These are phyloP conservation scores for Basipetospora sp. DNA, from an alignment of 2,329 filamentous ascomycete genomes.

Conservation along the genomic window DNA sequence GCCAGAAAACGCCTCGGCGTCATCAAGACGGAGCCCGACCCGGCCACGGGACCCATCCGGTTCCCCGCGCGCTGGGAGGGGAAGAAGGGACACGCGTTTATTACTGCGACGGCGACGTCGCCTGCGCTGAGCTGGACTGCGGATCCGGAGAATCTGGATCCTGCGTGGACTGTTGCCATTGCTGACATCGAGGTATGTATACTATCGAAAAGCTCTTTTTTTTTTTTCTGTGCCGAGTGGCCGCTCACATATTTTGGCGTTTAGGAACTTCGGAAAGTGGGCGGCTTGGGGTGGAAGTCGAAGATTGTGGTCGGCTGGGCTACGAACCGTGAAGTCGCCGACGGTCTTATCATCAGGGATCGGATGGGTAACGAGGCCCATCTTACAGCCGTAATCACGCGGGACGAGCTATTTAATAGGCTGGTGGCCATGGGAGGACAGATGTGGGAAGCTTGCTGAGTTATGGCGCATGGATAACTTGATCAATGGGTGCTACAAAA, in stretches of 20 bases:
- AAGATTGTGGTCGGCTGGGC: slow-evolving; percentile 73
- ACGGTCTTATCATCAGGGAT: slow-evolving; percentile 57
- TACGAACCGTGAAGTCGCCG: slow-evolving; percentile 56
- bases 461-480: too few relatives aligned
- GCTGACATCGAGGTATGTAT: slow-evolving; percentile 39
- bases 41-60: slow-evolving; percentile 53
- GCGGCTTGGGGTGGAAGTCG: slow-evolving; percentile 71
- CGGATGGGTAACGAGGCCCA: slow-evolving; percentile 38
- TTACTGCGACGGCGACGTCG: slow-evolving; percentile 50
- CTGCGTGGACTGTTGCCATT: slow-evolving; percentile 56
- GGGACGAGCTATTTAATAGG: slow-evolving; percentile 72
- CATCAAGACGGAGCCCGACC: slow-evolving; percentile 29
- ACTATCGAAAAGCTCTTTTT: too few relatives aligned
- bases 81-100: slow-evolving; percentile 56
- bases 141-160: slow-evolving; percentile 38
- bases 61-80: slow-evolving; percentile 60
- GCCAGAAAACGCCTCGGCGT: slow-evolving; percentile 61
- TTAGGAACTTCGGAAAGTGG: slow-evolving; percentile 61
- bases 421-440: slow-evolving; percentile 61
- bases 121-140: slow-evolving; percentile 53
- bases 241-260: not conserved
- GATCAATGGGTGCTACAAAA: too few relatives aligned
- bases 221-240: not conserved
- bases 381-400: slow-evolving; percentile 54
- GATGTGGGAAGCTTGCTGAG: slow-evolving; percentile 70